Conservation (phyloP, 768 basidiomycete genomes). For the Pisolithus marmoratus region DNA sequence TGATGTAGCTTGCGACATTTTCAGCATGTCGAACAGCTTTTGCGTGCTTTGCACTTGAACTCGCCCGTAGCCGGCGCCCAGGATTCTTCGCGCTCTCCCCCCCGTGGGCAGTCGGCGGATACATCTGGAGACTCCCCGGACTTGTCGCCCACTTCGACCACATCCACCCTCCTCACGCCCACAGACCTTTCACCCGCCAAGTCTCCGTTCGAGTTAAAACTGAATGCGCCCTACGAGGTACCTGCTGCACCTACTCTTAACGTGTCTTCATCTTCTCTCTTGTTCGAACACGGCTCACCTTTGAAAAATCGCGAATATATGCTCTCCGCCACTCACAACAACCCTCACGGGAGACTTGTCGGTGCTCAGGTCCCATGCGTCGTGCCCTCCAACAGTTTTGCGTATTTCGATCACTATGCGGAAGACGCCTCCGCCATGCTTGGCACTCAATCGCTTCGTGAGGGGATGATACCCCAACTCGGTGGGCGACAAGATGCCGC, state of each 20-base stretch:
- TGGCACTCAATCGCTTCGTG: constrained; percentile 30
- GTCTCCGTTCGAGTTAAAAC: constrained; percentile 50
- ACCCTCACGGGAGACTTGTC: constrained; percentile 19
- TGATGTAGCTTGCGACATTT: constrained; percentile 1
- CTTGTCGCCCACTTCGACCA: constrained; percentile 66
- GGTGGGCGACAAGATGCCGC: constrained; percentile 14
- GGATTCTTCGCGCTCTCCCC: constrained; percentile 38
- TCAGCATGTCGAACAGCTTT: constrained; percentile 75
- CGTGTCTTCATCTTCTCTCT: constrained; percentile 33
- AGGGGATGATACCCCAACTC: constrained; percentile 25
- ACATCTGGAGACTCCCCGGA: constrained; percentile 54
- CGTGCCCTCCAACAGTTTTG: constrained; percentile 25
- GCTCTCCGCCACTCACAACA: constrained; percentile 16
- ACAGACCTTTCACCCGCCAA: constrained; percentile 67
- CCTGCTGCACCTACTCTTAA: constrained; percentile 15
- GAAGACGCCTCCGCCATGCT: constrained; percentile 38
- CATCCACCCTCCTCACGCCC: constrained; percentile 68
- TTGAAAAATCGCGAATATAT: constrained; percentile 27
- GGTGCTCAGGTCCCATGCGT: constrained; percentile 11
- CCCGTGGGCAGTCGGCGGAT: constrained; percentile 30
- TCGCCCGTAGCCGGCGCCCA: constrained; percentile 57
- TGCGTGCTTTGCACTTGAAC: constrained; percentile 73
- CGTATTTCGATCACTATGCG: constrained; percentile 51
- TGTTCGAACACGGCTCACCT: constrained; percentile 41
- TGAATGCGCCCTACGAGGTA: constrained; percentile 49